Evolutionary conservation across 148 eudicot genomes (phyloP), one percentile per base, ranked within the genome.

Genomic region (Diospyros kaki): DNA sequence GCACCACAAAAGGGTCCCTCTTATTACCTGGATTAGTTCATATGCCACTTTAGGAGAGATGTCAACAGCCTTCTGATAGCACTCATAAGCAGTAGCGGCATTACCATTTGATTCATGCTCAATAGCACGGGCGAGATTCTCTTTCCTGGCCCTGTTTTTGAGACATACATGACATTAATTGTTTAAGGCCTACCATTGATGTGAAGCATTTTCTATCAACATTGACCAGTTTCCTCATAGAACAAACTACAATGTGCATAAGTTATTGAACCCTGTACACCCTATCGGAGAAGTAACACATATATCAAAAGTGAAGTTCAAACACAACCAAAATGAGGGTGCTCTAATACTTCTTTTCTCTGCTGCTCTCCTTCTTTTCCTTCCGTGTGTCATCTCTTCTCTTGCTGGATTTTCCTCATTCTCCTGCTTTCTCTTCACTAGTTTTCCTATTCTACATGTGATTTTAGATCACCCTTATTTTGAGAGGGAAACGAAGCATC

Each of bases 21-120:
- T 46, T 50, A 64, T 3, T 75, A 95, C 98, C 98, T 95, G 93
- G 61, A 95, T 95, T 52, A 95, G 83, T 51, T 89, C 94, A 79
- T 87, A 81, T 65, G 99, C 99, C 76, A 95, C 81, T 43, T 86
- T 79, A 71, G 99, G 99, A 71, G 99, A 88, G 75, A 95, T 89
- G 78, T 93, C 98, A 58, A 95, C 94, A 73, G 98, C 97, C 81
- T 93, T 95, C 80, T 93, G 97, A 77, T 90, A 95, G 84, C 87
- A 93, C 75, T 93, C 91, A 85, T 85, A 95, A 68, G 99, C 99
- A 70, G 96, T 96, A 71, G 86, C 62, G 66, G 80, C 78, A 78
- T 93, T 95, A 77, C 99, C 99, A 84, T 80, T 84, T 72, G 93
- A 84, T 82, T 95, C 99, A 71, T 95, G 99, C 78, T 89, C 97